Conservation (phyloP, 257 asterid genomes). For the Ehretia macrophylla region DNA sequence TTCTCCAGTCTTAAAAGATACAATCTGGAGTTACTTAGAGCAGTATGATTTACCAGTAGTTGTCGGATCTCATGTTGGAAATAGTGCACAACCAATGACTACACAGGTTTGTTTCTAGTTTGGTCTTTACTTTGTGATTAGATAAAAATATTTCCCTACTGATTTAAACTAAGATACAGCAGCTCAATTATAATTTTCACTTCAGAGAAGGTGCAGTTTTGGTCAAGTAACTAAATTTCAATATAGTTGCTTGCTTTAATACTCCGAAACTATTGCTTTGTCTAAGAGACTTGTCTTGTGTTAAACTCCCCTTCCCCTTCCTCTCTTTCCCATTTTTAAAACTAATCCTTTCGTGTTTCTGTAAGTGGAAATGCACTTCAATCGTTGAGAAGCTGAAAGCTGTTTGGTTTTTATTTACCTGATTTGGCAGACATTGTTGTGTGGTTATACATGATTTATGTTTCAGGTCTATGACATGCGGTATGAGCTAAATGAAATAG, state of each 20-base stretch:
- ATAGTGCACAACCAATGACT: slow-evolving; percentile 46
- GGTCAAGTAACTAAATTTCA: neutral
- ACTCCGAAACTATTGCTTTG: neutral
- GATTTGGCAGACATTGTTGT: neutral
- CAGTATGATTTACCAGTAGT: slow-evolving; percentile 97
- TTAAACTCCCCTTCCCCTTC: neutral
- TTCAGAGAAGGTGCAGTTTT: neutral
- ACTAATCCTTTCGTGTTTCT: neutral
- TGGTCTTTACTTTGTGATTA: neutral
- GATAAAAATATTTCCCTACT: neutral
- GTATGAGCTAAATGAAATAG: slow-evolving; percentile 93
- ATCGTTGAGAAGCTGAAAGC: neutral
- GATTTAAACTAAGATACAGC: neutral
- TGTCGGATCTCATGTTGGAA: slow-evolving; percentile 63
- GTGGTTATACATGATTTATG: slow-evolving; percentile 10
- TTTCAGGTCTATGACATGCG: slow-evolving; percentile 94
- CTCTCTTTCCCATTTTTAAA: neutral
- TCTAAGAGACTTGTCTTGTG: neutral
- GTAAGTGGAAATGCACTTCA: neutral
- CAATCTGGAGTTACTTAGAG: slow-evolving; percentile 88
- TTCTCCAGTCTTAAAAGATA: slow-evolving; percentile 76
- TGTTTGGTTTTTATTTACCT: neutral
- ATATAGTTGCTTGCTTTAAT: neutral
- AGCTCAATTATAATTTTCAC: neutral
- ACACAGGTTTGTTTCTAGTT: slow-evolving; percentile 51